Percentiles rank a stretch among this genome's conserved stretches.
Evolutionary conservation across 371 early-diverging fungal genomes (phyloP).

Genomic region (Blakeslea trispora): DNA sequence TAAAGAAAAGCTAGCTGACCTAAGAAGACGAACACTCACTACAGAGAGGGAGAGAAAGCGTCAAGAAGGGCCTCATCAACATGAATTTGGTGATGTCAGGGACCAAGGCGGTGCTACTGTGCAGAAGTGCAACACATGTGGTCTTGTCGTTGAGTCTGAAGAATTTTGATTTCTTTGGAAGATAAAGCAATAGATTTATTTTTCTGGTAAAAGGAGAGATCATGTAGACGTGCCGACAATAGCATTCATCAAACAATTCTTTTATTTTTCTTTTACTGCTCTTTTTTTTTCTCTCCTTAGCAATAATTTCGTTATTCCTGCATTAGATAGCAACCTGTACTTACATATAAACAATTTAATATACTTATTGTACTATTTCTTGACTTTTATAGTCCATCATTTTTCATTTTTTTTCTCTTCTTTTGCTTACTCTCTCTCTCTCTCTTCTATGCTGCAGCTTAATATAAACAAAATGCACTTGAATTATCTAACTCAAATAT

Average conservation of each 20-base stretch:
- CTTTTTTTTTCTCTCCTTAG: not conserved
- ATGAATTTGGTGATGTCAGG: conserved; percentile 62
- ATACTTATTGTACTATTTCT: not conserved
- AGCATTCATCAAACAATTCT: not conserved
- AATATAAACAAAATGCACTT: conserved; percentile 10
- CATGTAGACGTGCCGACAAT: not conserved
- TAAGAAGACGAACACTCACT: conserved; percentile 83
- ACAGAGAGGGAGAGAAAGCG: conserved; percentile 72
- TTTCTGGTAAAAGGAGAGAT: not conserved
- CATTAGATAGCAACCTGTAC: too few species aligned
- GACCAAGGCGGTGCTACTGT: conserved; percentile 49
- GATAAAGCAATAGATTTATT: too few species aligned
- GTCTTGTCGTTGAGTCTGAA: conserved; percentile 72
- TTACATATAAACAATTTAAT: too few species aligned
- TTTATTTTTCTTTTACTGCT: too few species aligned
- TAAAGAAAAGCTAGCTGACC: conserved; percentile 74
- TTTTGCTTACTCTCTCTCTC: not conserved
- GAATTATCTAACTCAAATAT: not conserved
- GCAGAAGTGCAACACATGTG: conserved; percentile 71
- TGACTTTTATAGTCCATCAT: conserved; percentile 4
- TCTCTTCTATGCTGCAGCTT: not conserved
- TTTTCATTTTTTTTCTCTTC: not conserved
- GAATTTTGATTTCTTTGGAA: conserved; percentile 57
- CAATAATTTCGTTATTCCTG: not conserved
- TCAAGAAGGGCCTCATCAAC: conserved; percentile 71